These are phyloP conservation scores for Gossypium gossypioides DNA, from an alignment of 441 rosid genomes.

Conservation along the genomic window DNA sequence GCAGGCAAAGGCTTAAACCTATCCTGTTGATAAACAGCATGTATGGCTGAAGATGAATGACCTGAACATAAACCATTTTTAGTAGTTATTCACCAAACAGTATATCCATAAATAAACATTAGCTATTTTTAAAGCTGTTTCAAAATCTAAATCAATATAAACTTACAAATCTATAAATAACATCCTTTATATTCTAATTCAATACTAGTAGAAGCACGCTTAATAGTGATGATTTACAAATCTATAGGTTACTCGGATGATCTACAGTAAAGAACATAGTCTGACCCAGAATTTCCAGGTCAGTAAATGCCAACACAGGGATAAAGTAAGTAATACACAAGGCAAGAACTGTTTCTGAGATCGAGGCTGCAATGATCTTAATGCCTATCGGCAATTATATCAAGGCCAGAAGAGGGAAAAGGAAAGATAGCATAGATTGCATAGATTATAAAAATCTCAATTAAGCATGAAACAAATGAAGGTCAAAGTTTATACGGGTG, in stretches of 20 bases:
- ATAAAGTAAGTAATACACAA: not conserved
- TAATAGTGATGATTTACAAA: not conserved
- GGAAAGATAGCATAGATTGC: not conserved
- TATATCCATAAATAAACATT: conserved; percentile 10
- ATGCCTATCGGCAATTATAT: not conserved
- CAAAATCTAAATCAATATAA: not conserved
- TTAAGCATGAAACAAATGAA: not conserved
- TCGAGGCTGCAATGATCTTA: not conserved
- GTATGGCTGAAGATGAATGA: conserved; percentile 84
- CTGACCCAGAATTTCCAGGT: not conserved
- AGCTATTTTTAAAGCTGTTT: not conserved
- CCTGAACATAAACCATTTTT: conserved; percentile 45
- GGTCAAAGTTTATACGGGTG: not conserved
- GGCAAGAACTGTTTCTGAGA: not conserved
- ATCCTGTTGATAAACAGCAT: conserved; percentile 75
- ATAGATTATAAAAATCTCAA: not conserved
- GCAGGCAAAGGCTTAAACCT: conserved; percentile 70
- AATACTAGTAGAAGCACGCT: not conserved
- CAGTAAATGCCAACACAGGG: not conserved
- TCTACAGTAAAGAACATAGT: not conserved
- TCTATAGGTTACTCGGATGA: not conserved
- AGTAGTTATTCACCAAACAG: conserved; percentile 7
- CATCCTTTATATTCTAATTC: not conserved
- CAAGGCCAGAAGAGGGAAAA: not conserved
- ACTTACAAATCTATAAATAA: too few relatives aligned